These are phyloP conservation scores for Sporothrix phasma DNA, from an alignment of 2,329 filamentous ascomycete genomes.

Conservation along the genomic window DNA sequence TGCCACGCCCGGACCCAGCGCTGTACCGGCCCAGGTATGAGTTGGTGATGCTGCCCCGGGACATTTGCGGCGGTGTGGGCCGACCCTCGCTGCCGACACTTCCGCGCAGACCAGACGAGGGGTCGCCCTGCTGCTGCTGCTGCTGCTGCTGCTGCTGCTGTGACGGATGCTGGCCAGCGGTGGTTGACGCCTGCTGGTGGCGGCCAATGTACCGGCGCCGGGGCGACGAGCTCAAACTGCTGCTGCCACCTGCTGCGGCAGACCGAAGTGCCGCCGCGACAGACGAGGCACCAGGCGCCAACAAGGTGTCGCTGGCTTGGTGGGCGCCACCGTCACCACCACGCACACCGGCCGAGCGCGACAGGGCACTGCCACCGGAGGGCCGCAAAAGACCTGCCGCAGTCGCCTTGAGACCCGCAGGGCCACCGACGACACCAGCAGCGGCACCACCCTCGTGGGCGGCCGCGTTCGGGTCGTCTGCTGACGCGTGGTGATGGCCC, in stretches of 20 bases:
- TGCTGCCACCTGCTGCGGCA: background rate
- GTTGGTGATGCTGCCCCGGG: constrained; percentile 36
- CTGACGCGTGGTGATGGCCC: constrained; percentile 18
- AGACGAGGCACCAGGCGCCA: background rate
- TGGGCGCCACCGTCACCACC: background rate
- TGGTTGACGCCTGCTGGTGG: constrained; percentile 3
- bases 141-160: background rate
- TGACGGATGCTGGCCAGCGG: background rate
- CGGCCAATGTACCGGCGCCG: constrained; percentile 18
- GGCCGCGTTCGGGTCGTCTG: background rate
- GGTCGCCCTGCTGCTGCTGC: background rate
- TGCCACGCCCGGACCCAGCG: constrained; percentile 15
- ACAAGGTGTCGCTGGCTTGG: background rate
- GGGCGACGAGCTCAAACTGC: background rate
- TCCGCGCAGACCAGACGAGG: constrained; percentile 6
- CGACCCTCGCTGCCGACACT: constrained; percentile 14
- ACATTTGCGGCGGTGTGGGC: constrained; percentile 36
- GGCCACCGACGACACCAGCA: background rate
- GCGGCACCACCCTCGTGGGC: background rate
- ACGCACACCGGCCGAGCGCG: background rate
- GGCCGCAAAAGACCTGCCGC: constrained; percentile 9
- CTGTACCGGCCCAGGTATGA: constrained; percentile 25
- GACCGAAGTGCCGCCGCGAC: background rate
- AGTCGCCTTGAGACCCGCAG: background rate
- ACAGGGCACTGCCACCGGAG: constrained; percentile 9